Conservation (phyloP, 225 moss, liverwort and hornwort species). For the Marchantia polymorpha region DNA sequence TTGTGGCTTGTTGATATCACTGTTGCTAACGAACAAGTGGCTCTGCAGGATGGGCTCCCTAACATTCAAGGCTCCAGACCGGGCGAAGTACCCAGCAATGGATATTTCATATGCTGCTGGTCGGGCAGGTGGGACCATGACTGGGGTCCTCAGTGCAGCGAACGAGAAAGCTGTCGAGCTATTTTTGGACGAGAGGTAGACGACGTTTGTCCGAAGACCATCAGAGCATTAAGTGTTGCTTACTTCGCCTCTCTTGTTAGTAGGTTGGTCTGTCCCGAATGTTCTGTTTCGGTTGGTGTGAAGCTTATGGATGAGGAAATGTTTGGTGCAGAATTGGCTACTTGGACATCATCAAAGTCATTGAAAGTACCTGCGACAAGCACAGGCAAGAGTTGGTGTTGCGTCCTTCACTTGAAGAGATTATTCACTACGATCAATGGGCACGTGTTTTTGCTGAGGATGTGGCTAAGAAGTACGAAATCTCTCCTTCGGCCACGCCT, state of each 20-base stretch:
- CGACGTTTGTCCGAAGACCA: not conserved
- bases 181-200: slow-evolving; percentile 87
- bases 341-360: slow-evolving; percentile 83
- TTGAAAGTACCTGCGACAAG: slow-evolving; percentile 82
- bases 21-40: not conserved
- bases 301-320: not conserved
- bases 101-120: slow-evolving; percentile 82
- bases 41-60: slow-evolving; percentile 73
- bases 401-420: slow-evolving; percentile 80
- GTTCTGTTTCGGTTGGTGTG: not conserved
- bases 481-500: not conserved
- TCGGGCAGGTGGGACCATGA: slow-evolving; percentile 96
- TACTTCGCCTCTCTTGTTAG: not conserved
- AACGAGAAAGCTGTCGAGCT: slow-evolving; percentile 96
- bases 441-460: slow-evolving; percentile 61
- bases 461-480: slow-evolving; percentile 23
- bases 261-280: not conserved
- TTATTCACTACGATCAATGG: slow-evolving; percentile 80
- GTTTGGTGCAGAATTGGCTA: slow-evolving; percentile 70
- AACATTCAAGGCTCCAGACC: slow-evolving; percentile 80
- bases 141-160: slow-evolving; percentile 91
- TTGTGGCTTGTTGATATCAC: no score
- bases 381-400: slow-evolving; percentile 76
- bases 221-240: not conserved
- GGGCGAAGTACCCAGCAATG: slow-evolving; percentile 87